A percentile compares a stretch with the other conserved stretches of the same genome.
Evolutionary conservation across 2,329 filamentous ascomycete species (phyloP).

Genomic region (Pseudocercospora pini-densiflorae): DNA sequence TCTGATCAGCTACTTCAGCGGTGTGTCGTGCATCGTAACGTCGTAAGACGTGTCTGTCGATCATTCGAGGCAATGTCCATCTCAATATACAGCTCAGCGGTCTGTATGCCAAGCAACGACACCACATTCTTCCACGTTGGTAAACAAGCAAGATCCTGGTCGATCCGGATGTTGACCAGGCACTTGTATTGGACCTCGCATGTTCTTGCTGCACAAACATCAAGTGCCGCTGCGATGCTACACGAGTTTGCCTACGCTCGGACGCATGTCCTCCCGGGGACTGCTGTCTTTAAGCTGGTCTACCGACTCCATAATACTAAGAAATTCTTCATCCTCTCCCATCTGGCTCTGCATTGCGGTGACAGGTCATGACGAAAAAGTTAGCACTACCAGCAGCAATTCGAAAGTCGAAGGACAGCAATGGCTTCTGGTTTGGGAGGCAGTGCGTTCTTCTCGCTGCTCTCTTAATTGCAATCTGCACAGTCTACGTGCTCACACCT

Average conservation of each 20-base stretch:
- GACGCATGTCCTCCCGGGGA: not conserved
- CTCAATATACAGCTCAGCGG: no score
- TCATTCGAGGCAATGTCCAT: no score
- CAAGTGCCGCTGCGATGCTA: not conserved
- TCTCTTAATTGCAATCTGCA: not conserved
- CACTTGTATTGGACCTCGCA: no score
- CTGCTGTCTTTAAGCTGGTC: not conserved
- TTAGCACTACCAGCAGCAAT: not conserved
- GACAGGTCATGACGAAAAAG: not conserved
- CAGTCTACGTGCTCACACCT: not conserved
- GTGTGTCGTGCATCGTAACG: no score
- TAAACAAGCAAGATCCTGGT: not conserved
- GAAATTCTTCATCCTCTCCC: not conserved
- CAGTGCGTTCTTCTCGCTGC: not conserved
- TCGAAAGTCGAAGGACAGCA: not conserved
- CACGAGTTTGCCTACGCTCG: not conserved
- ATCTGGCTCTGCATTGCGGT: not conserved
- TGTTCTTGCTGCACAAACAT: no score
- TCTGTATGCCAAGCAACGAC: not conserved
- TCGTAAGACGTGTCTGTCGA: no score
- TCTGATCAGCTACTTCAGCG: no score
- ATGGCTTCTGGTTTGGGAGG: not conserved
- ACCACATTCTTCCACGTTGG: not conserved
- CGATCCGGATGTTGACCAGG: not conserved
- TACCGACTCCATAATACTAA: not conserved